phyloP scores from a whole-genome alignment of 2,329 filamentous ascomycete species.

The Lachnellula suecica region DNA sequence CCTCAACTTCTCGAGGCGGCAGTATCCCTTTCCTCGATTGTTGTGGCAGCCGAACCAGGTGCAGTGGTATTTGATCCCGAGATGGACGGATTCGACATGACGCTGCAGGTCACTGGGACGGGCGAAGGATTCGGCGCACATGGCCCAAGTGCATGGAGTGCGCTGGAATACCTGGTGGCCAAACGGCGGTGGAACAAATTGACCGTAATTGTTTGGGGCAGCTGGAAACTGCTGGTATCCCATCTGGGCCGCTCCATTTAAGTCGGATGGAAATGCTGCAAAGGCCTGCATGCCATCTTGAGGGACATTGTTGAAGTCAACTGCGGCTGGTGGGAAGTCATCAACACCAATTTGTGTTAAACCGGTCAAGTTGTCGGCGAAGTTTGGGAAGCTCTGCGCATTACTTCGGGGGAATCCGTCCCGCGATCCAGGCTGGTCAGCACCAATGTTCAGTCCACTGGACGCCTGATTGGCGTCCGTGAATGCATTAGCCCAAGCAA shows the following conservation, averaged over 20 bases:
- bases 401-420: too few species aligned
- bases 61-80: conserved; percentile 19
- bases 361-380: too few species aligned
- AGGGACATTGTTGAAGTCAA: neutral
- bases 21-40: conserved; percentile 19
- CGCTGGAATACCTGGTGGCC: neutral
- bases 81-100: conserved; percentile 15
- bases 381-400: too few species aligned
- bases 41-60: conserved; percentile 8
- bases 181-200: neutral
- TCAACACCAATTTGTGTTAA: neutral
- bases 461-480: too few species aligned
- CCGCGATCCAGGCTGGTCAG: too few species aligned
- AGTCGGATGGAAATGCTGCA: neutral
- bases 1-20: conserved; percentile 19
- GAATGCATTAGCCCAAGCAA: too few species aligned
- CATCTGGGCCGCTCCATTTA: too few species aligned
- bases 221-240: neutral
- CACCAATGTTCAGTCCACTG: too few species aligned
- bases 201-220: neutral
- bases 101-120: conserved; percentile 14
- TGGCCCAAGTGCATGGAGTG: conserved; percentile 3
- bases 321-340: neutral
- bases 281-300: too few species aligned
- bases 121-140: conserved; percentile 15